Evolutionary conservation across 2,329 filamentous ascomycete species (phyloP), one percentile per base, ranked within the genome.

Genomic region (Aspergillus sp.): DNA sequence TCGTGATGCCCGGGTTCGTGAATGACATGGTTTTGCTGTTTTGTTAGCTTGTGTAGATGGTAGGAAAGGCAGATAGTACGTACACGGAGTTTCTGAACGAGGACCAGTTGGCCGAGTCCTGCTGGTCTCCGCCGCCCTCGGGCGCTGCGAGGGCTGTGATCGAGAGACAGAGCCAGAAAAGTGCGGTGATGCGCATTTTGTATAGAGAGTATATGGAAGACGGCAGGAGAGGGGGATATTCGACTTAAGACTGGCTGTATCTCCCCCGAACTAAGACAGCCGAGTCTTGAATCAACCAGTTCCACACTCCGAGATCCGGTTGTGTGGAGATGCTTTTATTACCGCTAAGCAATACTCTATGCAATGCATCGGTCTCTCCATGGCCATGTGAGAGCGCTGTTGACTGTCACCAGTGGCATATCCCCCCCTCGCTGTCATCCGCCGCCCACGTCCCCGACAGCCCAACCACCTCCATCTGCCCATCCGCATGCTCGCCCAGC

Each of bases 361-460:
- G n/a, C n/a, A n/a, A n/a, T n/a, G n/a, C n/a, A n/a, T n/a, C n/a
- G n/a, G n/a, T n/a, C n/a, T n/a, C n/a, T n/a, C n/a, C n/a, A n/a
- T n/a, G n/a, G n/a, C n/a, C n/a, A n/a, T n/a, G n/a, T n/a, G n/a
- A n/a, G n/a, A n/a, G n/a, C n/a, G n/a, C n/a, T n/a, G n/a, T n/a
- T n/a, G n/a, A n/a, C n/a, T n/a, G n/a, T n/a, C n/a, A 13, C 66
- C 69, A 74, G 51, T 71, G 66, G 45, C 70, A 74, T 14, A 74
- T 65, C 0, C 75, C 75, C 15, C 74, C 74, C 41, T 75, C 86
- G 32, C 78, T 78, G 36, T 93, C 85, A 49, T 93, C 85, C 52
- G 91, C 80, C n/a, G 78, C 82, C 88, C 88, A 95, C 0, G 77
- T 80, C 2, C 84, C 85, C 4, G 86, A 86, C 32, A 95, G 63